A percentile compares a stretch with the other conserved stretches of the same genome.
phyloP scores from a whole-genome alignment of 2,329 filamentous ascomycete species.

The Sclerotinia subarctica region DNA sequence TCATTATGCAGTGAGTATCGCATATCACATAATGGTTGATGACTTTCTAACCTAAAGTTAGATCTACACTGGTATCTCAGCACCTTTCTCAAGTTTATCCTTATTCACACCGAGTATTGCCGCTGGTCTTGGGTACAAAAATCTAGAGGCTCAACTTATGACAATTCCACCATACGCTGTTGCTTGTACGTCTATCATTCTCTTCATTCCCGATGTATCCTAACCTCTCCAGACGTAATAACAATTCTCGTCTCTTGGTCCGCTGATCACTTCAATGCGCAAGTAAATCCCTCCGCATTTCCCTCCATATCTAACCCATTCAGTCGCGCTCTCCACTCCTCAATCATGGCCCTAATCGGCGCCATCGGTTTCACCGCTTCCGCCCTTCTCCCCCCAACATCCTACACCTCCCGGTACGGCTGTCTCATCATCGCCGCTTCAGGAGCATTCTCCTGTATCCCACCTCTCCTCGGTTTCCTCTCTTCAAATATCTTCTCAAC shows the following conservation, averaged over 20 bases:
- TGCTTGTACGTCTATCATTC: slow-evolving; percentile 44
- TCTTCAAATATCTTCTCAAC: slow-evolving; percentile 60
- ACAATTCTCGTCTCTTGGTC: slow-evolving; percentile 54
- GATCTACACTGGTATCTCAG: slow-evolving; percentile 51
- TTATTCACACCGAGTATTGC: slow-evolving; percentile 64
- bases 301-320: not conserved
- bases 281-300: not conserved
- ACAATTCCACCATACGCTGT: slow-evolving; percentile 64
- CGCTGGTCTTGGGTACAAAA: slow-evolving; percentile 52
- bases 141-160: slow-evolving; percentile 61
- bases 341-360: slow-evolving; percentile 49
- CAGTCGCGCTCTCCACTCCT: slow-evolving; percentile 49
- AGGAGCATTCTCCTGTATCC: slow-evolving; percentile 66
- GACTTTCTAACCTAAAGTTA: slow-evolving; percentile 24
- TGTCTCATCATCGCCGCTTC: slow-evolving; percentile 65
- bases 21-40: not conserved
- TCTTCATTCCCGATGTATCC: not conserved
- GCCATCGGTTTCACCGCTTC: slow-evolving; percentile 59
- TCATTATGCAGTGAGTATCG: slow-evolving; percentile 47
- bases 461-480: slow-evolving; percentile 49
- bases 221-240: slow-evolving; percentile 39
- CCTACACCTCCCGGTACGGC: slow-evolving; percentile 61
- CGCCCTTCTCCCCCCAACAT: slow-evolving; percentile 57
- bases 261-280: slow-evolving; percentile 59
- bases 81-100: slow-evolving; percentile 57